phyloP scores from a whole-genome alignment of 2,329 filamentous ascomycete species.

The Diplodia corticola region DNA sequence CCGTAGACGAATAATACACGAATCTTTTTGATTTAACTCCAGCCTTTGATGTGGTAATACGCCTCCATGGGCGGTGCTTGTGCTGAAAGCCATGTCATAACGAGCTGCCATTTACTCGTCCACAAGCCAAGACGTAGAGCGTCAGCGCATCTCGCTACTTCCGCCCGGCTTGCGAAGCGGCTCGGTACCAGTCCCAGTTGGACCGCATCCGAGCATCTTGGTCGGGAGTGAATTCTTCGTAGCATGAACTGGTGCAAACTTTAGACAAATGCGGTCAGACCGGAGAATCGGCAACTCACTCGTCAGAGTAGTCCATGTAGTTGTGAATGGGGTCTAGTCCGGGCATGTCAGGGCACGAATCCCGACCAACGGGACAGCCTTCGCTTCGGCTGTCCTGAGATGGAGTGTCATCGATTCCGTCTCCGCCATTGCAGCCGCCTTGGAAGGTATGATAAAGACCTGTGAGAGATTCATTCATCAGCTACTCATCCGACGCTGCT shows the following conservation, averaged over 20 bases:
- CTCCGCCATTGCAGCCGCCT: slow-evolving; percentile 32
- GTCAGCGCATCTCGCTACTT: neutral
- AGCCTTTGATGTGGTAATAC: no score
- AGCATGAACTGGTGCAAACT: slow-evolving; percentile 25
- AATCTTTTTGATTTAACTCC: no score
- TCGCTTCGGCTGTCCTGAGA: slow-evolving; percentile 26
- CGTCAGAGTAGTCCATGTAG: slow-evolving; percentile 38
- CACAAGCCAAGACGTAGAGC: no score
- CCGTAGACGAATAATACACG: no score
- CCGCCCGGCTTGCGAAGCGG: neutral
- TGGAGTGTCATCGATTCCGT: slow-evolving; percentile 35
- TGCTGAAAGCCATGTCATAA: no score
- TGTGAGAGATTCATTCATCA: neutral
- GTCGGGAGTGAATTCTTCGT: slow-evolving; percentile 27
- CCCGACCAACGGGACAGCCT: slow-evolving; percentile 31
- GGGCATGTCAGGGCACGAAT: slow-evolving; percentile 30
- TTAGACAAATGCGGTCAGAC: slow-evolving; percentile 6
- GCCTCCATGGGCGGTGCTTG: no score
- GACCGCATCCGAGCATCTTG: slow-evolving; percentile 26
- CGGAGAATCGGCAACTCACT: slow-evolving; percentile 4
- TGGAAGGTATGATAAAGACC: slow-evolving; percentile 36
- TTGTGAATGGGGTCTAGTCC: slow-evolving; percentile 37
- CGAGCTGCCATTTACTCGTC: no score
- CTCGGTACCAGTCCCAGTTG: slow-evolving; percentile 27
- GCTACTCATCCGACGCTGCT: neutral